phyloP scores from a whole-genome alignment of 2,329 filamentous ascomycete species.

The Colletotrichum graminicola region DNA sequence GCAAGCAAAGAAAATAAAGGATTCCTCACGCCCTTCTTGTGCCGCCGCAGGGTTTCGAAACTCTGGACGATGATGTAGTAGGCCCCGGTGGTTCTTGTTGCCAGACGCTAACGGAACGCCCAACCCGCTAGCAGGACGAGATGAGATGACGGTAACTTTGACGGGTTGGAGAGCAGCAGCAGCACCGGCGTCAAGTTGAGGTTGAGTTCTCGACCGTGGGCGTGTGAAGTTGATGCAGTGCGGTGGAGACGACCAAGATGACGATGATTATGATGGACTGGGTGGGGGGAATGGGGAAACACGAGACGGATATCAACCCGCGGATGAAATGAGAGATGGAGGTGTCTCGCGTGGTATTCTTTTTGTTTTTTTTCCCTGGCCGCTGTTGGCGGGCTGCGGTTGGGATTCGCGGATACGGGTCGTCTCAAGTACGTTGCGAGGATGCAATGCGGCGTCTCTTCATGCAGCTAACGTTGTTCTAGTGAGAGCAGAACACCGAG shows the following conservation, averaged over 20 bases:
- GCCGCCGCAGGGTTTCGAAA: constrained; percentile 33
- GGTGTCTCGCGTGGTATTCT: not conserved
- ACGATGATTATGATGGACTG: not conserved
- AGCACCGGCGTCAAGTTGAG: not conserved
- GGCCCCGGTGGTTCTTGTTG: constrained; percentile 7
- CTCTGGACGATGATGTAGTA: constrained; percentile 30
- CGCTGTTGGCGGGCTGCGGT: constrained; percentile 23
- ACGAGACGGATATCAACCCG: constrained; percentile 25
- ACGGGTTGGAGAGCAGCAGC: not conserved
- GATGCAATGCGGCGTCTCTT: constrained; percentile 33
- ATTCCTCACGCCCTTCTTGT: not conserved
- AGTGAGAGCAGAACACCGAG: not conserved
- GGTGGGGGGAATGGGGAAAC: not conserved
- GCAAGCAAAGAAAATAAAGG: constrained; percentile 2
- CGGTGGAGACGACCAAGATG: constrained; percentile 16
- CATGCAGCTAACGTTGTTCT: constrained; percentile 30
- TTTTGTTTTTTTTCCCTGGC: not conserved
- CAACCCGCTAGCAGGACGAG: not conserved
- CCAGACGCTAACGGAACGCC: constrained; percentile 16
- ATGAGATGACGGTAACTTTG: not conserved
- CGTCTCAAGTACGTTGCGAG: constrained; percentile 36
- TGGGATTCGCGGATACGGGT: constrained; percentile 22
- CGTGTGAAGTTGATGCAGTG: constrained; percentile 19
- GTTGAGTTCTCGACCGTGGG: constrained; percentile 22
- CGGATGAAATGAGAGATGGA: not conserved